Percentiles rank a stretch among this genome's conserved stretches.
phyloP scores from a whole-genome alignment of 371 early-diverging fungal genomes.

The Mucor circinelloides region DNA sequence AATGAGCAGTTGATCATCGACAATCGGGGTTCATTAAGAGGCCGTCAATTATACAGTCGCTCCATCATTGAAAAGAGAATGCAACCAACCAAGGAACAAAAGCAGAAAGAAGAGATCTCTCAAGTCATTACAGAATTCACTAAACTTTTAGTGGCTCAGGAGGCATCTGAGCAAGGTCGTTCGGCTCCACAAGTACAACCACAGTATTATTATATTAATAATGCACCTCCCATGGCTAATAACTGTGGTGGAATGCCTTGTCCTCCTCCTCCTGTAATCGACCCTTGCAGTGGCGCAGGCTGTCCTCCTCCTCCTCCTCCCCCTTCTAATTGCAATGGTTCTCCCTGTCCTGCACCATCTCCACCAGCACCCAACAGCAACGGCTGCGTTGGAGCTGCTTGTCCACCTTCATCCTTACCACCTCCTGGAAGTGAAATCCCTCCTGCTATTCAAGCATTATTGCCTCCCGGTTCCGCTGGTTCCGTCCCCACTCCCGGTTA shows the following conservation, averaged over 20 bases:
- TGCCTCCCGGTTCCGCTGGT: slow-evolving; percentile 4
- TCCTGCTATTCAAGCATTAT: slow-evolving; percentile 12
- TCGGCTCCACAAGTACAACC: slow-evolving; percentile 1
- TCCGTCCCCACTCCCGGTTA: neutral
- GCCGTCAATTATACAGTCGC: neutral
- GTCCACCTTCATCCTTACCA: neutral
- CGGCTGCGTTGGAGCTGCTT: neutral
- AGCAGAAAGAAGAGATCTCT: neutral
- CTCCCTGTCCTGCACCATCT: neutral
- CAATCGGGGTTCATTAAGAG: neutral
- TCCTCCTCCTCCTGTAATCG: neutral
- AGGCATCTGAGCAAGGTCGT: neutral
- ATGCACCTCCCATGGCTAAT: neutral
- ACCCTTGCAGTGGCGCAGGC: neutral
- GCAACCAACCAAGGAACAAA: neutral
- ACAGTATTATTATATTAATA: neutral
- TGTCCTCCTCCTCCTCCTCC: neutral
- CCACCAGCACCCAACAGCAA: neutral
- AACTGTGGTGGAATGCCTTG: neutral
- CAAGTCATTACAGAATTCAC: neutral
- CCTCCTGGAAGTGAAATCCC: slow-evolving; percentile 1
- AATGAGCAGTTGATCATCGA: neutral
- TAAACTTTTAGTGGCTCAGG: neutral
- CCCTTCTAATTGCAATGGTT: neutral
- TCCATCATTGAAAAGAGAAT: slow-evolving; percentile 4